Evolutionary conservation across 805 yeast genomes (phyloP).

Genomic region (Candida loeiensis): DNA sequence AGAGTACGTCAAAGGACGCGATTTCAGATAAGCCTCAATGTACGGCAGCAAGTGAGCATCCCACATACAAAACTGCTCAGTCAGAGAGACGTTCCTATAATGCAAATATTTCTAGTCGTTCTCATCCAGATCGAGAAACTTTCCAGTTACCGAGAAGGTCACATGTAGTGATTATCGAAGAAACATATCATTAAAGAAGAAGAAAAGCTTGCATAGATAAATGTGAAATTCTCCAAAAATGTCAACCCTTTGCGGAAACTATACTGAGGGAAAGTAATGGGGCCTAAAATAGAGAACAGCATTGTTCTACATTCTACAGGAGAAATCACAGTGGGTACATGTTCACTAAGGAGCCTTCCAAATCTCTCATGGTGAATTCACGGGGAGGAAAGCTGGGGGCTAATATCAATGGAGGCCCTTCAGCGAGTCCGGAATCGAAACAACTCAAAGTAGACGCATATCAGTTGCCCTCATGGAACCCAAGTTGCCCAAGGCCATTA

Average conservation of each 20-base stretch:
- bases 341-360: constrained; percentile 33
- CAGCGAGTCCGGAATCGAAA: constrained; percentile 8
- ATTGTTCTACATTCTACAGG: constrained; percentile 33
- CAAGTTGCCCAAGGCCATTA: constrained; percentile 15
- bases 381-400: constrained; percentile 26
- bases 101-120: no score
- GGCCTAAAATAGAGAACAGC: constrained; percentile 10
- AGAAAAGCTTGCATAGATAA: not conserved
- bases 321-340: constrained; percentile 31
- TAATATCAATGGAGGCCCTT: constrained; percentile 20
- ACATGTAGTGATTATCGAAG: no score
- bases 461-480: constrained; percentile 26
- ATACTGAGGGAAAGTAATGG: constrained; percentile 1
- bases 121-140: no score
- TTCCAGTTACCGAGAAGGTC: no score
- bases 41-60: no score
- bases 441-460: constrained; percentile 26
- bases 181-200: no score
- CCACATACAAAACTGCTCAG: no score
- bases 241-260: not conserved
- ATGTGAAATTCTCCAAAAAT: not conserved
- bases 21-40: no score
- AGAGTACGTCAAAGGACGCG: no score
- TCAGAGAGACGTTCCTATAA: no score
- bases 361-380: constrained; percentile 24